Evolutionary conservation across 2,329 filamentous ascomycete genomes (phyloP).

Genomic region (Calonectria pauciramosa): DNA sequence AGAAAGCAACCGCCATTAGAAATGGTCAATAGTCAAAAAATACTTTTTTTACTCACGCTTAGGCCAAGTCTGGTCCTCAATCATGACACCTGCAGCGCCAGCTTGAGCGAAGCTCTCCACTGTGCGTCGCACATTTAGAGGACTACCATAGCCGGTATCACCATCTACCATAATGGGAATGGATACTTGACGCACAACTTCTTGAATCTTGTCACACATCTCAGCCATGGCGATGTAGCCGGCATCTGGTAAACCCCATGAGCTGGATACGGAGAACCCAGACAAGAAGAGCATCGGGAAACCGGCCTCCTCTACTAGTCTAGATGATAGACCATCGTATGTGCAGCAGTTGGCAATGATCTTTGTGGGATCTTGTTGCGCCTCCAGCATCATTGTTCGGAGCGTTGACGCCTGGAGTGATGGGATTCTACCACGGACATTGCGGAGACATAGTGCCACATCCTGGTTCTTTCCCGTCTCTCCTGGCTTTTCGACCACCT

Average conservation of each 20-base stretch:
- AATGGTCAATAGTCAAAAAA: too few species aligned
- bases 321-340: constrained; percentile 59
- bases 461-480: constrained; percentile 30
- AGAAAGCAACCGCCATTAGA: neutral
- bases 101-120: constrained; percentile 57
- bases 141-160: constrained; percentile 62
- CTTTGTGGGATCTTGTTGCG: constrained; percentile 55
- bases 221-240: constrained; percentile 64
- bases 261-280: constrained; percentile 56
- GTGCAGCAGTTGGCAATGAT: constrained; percentile 59
- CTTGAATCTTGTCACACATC: constrained; percentile 61
- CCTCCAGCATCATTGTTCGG: constrained; percentile 57
- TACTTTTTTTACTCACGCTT: constrained; percentile 52
- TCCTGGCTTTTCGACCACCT: constrained; percentile 27
- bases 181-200: constrained; percentile 52
- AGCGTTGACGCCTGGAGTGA: constrained; percentile 55
- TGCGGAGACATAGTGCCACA: constrained; percentile 18
- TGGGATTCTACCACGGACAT: constrained; percentile 46
- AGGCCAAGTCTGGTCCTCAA: constrained; percentile 64
- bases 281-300: constrained; percentile 61
- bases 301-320: constrained; percentile 59
- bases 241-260: constrained; percentile 60
- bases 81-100: constrained; percentile 56
- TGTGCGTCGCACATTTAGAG: constrained; percentile 60
- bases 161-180: constrained; percentile 63